Conservation (phyloP, 2,329 filamentous ascomycete species). For the Clarireedia paspali region DNA sequence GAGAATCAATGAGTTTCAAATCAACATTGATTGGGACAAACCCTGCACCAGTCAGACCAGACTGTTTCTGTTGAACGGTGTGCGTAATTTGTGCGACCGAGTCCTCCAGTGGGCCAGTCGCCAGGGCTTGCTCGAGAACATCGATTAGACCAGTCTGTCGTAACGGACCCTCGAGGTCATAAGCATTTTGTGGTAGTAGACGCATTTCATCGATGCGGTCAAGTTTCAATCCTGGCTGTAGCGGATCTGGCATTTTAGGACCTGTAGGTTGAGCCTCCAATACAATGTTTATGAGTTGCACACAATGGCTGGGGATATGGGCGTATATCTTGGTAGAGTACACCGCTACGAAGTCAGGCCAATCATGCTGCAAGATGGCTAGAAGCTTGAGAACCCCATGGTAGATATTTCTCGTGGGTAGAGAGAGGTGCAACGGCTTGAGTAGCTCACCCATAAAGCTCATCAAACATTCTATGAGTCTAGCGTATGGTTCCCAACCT, state of each 20-base stretch:
- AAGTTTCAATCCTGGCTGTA: constrained; percentile 65
- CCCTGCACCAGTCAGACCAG: constrained; percentile 56
- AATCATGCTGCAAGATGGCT: constrained; percentile 85
- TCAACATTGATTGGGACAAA: constrained; percentile 63
- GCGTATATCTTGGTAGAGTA: constrained; percentile 78
- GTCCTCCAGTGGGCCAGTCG: constrained; percentile 59
- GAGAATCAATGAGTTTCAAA: constrained; percentile 64
- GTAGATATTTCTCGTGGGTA: constrained; percentile 74
- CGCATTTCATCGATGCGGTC: constrained; percentile 70
- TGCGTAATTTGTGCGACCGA: constrained; percentile 70
- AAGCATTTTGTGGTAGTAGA: constrained; percentile 56
- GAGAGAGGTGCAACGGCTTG: constrained; percentile 61
- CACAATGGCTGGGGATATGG: constrained; percentile 73
- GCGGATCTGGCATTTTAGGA: constrained; percentile 65
- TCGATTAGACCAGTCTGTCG: constrained; percentile 48
- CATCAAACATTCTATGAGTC: constrained; percentile 65
- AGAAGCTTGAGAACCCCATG: constrained; percentile 76
- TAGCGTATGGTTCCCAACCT: constrained; percentile 71
- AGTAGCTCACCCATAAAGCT: constrained; percentile 71
- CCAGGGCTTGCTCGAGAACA: constrained; percentile 51
- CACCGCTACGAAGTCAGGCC: constrained; percentile 83
- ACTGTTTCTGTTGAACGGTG: constrained; percentile 54
- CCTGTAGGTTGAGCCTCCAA: constrained; percentile 71
- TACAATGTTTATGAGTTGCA: constrained; percentile 82
- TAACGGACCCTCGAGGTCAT: constrained; percentile 47